These are phyloP conservation scores for Sicyos edulis DNA, from an alignment of 306 rosid genomes.

Conservation along the genomic window DNA sequence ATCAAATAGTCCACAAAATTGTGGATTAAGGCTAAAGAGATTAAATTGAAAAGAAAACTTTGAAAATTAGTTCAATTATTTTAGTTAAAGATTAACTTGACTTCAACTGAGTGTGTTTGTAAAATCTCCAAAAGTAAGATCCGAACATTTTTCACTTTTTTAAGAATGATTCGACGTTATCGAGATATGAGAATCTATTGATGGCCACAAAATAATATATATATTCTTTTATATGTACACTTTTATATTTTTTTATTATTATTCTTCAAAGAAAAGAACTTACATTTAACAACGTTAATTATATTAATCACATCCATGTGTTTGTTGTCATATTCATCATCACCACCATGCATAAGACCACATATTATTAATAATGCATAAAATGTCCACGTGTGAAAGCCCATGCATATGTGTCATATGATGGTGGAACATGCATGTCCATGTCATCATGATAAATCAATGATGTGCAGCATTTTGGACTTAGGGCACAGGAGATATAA, in stretches of 20 bases:
- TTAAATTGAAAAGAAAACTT: too few relatives aligned
- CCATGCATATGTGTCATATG: conserved; percentile 13
- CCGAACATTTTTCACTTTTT: conserved; percentile 12
- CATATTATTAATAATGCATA: neutral
- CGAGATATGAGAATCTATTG: conserved; percentile 15
- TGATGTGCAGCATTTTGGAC: conserved; percentile 7
- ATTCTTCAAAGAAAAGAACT: too few relatives aligned
- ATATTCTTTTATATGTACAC: too few relatives aligned
- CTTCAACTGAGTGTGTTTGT: neutral
- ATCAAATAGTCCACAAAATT: too few relatives aligned
- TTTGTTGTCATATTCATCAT: neutral
- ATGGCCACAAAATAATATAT: neutral
- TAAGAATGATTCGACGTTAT: neutral
- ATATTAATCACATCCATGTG: conserved; percentile 1
- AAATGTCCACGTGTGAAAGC: conserved; percentile 11
- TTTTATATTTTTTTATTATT: too few relatives aligned
- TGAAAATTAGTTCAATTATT: neutral
- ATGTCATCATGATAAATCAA: neutral
- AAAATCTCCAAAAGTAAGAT: conserved; percentile 2
- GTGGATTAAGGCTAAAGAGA: too few relatives aligned
- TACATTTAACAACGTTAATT: conserved; percentile 10
- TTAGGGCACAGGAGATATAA: neutral
- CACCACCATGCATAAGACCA: conserved; percentile 5
- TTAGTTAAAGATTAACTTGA: neutral
- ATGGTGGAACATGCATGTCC: conserved; percentile 12